Conservation (phyloP, 306 rosid genomes). For the Cercis canadensis region DNA sequence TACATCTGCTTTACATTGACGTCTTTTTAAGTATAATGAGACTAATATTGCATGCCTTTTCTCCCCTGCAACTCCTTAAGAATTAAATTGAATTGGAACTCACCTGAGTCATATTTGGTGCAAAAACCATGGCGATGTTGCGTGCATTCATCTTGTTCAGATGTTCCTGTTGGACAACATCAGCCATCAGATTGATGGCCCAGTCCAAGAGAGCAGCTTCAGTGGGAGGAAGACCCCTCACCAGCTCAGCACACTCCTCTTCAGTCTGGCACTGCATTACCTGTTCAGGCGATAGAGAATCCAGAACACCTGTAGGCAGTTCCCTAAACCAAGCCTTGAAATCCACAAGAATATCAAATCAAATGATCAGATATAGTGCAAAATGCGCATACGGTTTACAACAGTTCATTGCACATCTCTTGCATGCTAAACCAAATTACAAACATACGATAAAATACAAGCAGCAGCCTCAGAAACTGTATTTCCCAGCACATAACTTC, state of each 20-base stretch:
- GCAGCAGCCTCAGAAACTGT: background rate
- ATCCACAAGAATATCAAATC: conserved; percentile 22
- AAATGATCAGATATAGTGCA: background rate
- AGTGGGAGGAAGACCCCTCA: conserved; percentile 57
- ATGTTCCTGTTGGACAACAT: conserved; percentile 73
- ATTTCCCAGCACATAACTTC: conserved; percentile 3
- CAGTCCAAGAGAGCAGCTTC: conserved; percentile 77
- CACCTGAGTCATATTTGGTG: conserved; percentile 91
- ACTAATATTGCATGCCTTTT: background rate
- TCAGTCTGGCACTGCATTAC: conserved; percentile 75
- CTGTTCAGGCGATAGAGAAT: conserved; percentile 67
- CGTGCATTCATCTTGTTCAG: conserved; percentile 79
- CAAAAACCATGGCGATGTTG: conserved; percentile 83
- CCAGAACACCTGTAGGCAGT: conserved; percentile 71
- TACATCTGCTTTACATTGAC: background rate
- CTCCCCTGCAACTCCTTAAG: conserved; percentile 3
- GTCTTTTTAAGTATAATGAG: too few species aligned
- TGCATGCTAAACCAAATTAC: conserved; percentile 1
- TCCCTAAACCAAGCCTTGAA: conserved; percentile 85
- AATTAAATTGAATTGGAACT: conserved; percentile 5
- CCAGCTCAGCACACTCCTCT: conserved; percentile 67
- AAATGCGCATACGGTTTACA: background rate
- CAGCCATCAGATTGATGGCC: conserved; percentile 87
- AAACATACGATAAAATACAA: conserved; percentile 15
- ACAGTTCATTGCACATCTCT: background rate